Conservation (phyloP, 179 eudicot species). For the Beta corolliflora region DNA sequence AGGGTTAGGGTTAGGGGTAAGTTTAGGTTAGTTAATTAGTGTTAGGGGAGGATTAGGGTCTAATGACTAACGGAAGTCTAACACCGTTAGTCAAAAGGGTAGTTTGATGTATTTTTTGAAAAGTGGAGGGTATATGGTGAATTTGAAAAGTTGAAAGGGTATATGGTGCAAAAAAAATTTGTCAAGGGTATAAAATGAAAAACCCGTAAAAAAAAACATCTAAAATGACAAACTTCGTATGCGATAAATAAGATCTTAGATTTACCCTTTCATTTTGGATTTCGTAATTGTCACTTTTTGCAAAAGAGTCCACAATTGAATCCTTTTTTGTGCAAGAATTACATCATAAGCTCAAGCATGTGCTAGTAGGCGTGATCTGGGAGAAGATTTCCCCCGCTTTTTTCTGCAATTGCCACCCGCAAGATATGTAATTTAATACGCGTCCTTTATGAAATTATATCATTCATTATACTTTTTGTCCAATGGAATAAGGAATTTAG, state of each 20-base stretch:
- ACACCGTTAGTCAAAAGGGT: too few species aligned
- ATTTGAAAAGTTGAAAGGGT: too few species aligned
- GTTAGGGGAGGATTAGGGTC: too few species aligned
- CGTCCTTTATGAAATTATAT: background rate
- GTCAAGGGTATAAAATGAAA: too few species aligned
- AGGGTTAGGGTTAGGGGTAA: too few species aligned
- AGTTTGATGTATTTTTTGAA: too few species aligned
- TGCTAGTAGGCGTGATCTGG: slow-evolving; percentile 22
- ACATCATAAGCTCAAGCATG: slow-evolving; percentile 20
- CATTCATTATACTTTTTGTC: background rate
- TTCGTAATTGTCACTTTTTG: background rate
- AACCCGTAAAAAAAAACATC: too few species aligned
- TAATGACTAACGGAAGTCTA: too few species aligned
- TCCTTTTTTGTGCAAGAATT: background rate
- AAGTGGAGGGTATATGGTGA: too few species aligned
- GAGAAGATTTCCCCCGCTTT: background rate
- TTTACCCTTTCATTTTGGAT: background rate
- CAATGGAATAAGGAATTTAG: background rate
- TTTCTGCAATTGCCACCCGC: slow-evolving; percentile 8
- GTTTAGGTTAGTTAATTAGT: too few species aligned
- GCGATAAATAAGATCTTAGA: background rate
- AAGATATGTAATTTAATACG: background rate
- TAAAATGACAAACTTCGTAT: too few species aligned
- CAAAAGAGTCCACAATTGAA: background rate
- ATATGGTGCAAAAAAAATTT: too few species aligned